These are phyloP conservation scores for Aristolochia fimbriata DNA, from an alignment of 164 flowering plant genomes.

Conservation along the genomic window DNA sequence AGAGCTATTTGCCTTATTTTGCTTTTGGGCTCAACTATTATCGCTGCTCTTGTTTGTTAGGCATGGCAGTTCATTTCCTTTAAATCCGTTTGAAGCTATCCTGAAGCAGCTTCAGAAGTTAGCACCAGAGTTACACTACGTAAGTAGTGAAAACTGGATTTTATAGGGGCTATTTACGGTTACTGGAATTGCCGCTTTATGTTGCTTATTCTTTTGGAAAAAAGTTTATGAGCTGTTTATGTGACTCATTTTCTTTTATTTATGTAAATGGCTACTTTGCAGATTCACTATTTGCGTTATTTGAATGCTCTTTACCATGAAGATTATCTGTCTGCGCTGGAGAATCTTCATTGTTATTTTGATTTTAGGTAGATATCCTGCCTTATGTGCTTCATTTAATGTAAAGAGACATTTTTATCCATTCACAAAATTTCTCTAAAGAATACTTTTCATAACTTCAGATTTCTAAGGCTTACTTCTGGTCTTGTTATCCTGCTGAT, in stretches of 20 bases:
- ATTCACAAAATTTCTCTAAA: no score
- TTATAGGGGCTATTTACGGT: no score
- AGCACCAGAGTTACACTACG: conserved; percentile 93
- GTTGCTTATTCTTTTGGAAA: neutral
- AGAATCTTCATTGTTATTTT: conserved; percentile 81
- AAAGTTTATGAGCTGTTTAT: neutral
- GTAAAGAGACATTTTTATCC: neutral
- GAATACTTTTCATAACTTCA: no score
- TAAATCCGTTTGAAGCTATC: conserved; percentile 55
- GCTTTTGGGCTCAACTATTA: no score
- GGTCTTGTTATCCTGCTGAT: no score
- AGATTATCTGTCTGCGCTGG: conserved; percentile 73
- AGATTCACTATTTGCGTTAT: conserved; percentile 86
- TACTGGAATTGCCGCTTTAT: neutral
- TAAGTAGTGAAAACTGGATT: conserved; percentile 22
- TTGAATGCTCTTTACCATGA: conserved; percentile 77
- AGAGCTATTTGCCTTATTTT: conserved; percentile 6
- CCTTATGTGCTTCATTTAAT: neutral
- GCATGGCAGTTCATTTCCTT: conserved; percentile 55
- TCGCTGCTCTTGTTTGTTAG: conserved; percentile 18
- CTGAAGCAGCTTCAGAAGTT: conserved; percentile 61
- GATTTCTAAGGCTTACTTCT: no score
- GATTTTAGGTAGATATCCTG: conserved; percentile 61
- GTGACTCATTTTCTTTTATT: neutral
- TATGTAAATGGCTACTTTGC: conserved; percentile 6